A percentile compares a stretch with the other conserved stretches of the same genome.
Evolutionary conservation across 2,329 filamentous ascomycete genomes (phyloP).

Genomic region (Nemania sp.): DNA sequence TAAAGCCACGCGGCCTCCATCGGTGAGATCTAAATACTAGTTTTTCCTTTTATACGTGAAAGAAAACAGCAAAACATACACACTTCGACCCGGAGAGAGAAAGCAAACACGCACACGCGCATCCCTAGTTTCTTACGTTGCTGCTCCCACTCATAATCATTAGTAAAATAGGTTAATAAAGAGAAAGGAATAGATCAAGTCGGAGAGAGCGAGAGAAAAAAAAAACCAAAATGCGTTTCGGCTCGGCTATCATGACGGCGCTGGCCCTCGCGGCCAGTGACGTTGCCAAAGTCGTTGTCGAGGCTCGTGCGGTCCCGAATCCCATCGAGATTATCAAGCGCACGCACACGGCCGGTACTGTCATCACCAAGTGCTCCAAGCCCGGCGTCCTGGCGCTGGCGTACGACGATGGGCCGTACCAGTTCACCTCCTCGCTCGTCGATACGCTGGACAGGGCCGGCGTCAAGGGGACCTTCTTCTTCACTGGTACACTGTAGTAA

Average conservation of each 20-base stretch:
- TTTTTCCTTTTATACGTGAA: no score
- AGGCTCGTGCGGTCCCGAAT: constrained; percentile 39
- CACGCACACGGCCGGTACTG: constrained; percentile 46
- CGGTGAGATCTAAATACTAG: no score
- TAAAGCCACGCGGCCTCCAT: background rate
- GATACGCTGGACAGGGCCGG: constrained; percentile 53
- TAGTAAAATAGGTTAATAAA: no score
- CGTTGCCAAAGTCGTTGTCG: constrained; percentile 17
- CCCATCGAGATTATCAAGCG: constrained; percentile 50
- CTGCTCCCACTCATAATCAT: no score
- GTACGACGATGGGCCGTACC: constrained; percentile 58
- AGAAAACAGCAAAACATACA: no score
- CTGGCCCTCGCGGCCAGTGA: constrained; percentile 29
- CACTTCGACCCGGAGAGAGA: no score
- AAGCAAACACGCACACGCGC: no score
- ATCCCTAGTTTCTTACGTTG: no score
- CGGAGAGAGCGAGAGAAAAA: no score
- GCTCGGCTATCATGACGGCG: constrained; percentile 31
- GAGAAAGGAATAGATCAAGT: no score
- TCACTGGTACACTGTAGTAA: constrained; percentile 53
- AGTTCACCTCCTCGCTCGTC: constrained; percentile 54
- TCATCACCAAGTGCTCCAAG: constrained; percentile 51
- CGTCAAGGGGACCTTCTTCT: constrained; percentile 60
- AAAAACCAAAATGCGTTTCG: constrained; percentile 15
- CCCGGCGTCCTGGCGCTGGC: constrained; percentile 55